phyloP scores from a whole-genome alignment of 208 protist species.

The Leishmania aethiopica region DNA sequence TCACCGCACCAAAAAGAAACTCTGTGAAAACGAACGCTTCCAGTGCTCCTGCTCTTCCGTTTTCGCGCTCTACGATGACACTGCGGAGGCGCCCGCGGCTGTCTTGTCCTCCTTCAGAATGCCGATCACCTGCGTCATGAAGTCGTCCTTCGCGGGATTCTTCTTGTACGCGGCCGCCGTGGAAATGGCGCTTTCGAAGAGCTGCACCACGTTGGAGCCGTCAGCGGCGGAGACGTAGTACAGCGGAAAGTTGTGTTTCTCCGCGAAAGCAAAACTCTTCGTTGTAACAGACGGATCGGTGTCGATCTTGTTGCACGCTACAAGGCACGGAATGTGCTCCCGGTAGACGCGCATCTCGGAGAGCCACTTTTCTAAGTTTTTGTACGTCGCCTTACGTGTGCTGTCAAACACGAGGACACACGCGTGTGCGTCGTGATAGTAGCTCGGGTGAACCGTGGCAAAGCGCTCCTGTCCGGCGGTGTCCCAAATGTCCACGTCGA shows the following conservation, averaged over 20 bases:
- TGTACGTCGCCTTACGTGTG: conserved; percentile 96
- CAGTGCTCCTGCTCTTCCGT: background rate
- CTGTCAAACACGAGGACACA: conserved; percentile 96
- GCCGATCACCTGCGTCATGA: conserved; percentile 80
- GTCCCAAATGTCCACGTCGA: conserved; percentile 93
- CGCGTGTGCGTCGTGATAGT: conserved; percentile 94
- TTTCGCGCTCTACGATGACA: background rate
- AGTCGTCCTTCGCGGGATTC: conserved; percentile 88
- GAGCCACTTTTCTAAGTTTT: conserved; percentile 95
- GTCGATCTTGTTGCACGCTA: conserved; percentile 97
- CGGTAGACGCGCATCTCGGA: conserved; percentile 91
- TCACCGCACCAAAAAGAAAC: background rate
- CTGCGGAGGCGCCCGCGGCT: background rate
- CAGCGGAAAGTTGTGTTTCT: conserved; percentile 91
- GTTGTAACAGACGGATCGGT: conserved; percentile 81
- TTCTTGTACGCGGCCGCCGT: conserved; percentile 86
- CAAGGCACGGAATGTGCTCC: conserved; percentile 93
- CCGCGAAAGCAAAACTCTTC: conserved; percentile 93
- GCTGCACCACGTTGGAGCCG: conserved; percentile 94
- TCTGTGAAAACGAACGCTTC: background rate
- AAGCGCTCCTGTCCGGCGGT: conserved; percentile 95
- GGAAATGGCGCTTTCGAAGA: conserved; percentile 88
- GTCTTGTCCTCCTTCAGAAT: conserved; percentile 62
- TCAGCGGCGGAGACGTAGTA: conserved; percentile 95
- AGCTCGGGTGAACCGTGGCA: conserved; percentile 94